Conservation (phyloP, 202 grass and related monocot genomes). For the Panicum hallii region DNA sequence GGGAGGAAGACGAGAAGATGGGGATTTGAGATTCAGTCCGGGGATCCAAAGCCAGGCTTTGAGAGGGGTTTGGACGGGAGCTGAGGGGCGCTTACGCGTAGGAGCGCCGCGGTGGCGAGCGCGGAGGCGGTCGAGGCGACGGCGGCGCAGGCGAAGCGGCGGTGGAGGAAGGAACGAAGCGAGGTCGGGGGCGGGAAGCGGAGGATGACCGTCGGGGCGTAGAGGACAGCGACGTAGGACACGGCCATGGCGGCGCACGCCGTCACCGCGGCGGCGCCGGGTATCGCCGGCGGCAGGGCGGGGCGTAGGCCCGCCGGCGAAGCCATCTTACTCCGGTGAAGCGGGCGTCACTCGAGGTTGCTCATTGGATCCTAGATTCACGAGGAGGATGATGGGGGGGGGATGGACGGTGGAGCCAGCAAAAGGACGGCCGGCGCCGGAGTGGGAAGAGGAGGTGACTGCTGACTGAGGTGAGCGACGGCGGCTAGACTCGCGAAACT, state of each 20-base stretch:
- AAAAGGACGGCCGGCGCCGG: neutral
- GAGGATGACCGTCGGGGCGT: slow-evolving; percentile 73
- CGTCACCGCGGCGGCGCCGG: slow-evolving; percentile 44
- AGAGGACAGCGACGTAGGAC: slow-evolving; percentile 82
- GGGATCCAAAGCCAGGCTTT: neutral
- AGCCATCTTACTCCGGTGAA: slow-evolving; percentile 34
- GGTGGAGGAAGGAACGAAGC: slow-evolving; percentile 70
- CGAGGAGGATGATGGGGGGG: neutral
- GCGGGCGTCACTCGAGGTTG: neutral
- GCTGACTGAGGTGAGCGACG: neutral
- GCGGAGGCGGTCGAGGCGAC: slow-evolving; percentile 67
- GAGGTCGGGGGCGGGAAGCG: slow-evolving; percentile 68
- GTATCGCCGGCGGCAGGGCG: slow-evolving; percentile 32
- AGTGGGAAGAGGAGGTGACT: neutral
- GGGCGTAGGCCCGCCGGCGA: slow-evolving; percentile 8
- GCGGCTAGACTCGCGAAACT: neutral
- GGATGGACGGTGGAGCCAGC: neutral
- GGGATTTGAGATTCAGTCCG: slow-evolving; percentile 20
- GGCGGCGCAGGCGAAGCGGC: slow-evolving; percentile 75
- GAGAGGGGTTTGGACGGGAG: neutral
- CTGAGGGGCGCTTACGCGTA: slow-evolving; percentile 55
- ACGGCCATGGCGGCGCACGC: slow-evolving; percentile 76
- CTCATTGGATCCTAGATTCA: neutral
- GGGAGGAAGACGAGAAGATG: neutral
- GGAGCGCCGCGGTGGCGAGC: slow-evolving; percentile 58